Conservation (phyloP, 257 asterid genomes). For the Voacanga thouarsii region DNA sequence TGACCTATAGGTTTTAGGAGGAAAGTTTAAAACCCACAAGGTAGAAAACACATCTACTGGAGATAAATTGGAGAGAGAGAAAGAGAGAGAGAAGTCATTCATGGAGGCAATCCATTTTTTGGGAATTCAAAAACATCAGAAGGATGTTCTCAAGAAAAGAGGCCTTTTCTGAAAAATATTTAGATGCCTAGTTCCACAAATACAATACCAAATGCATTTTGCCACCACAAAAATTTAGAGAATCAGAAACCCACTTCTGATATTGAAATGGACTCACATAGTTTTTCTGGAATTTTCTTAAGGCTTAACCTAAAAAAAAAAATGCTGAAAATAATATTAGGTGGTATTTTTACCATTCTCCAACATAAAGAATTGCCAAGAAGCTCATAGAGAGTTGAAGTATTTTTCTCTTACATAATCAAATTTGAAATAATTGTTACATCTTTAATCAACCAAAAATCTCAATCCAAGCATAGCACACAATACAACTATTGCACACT, state of each 20-base stretch:
- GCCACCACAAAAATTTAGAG: background rate
- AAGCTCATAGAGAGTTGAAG: background rate
- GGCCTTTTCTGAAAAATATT: background rate
- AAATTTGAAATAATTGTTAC: background rate
- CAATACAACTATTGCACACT: background rate
- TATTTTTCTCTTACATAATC: background rate
- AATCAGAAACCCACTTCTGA: background rate
- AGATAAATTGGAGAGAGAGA: too few relatives aligned
- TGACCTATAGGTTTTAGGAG: background rate
- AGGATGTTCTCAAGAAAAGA: background rate
- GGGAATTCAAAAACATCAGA: background rate
- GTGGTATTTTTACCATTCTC: background rate
- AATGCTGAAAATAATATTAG: background rate
- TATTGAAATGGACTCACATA: background rate
- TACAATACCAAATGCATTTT: background rate
- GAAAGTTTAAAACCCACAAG: background rate
- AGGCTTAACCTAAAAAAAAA: background rate
- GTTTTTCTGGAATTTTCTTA: background rate
- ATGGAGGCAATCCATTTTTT: background rate
- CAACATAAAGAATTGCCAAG: background rate
- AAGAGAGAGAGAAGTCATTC: too few relatives aligned
- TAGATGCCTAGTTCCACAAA: background rate
- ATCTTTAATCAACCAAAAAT: background rate
- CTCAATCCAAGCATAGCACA: too few relatives aligned
- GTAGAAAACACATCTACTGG: background rate